Percentiles rank a stretch among this genome's conserved stretches.
These are phyloP conservation scores for Cystoisospora suis DNA, from an alignment of 169 alveolate species.

Conservation along the genomic window DNA sequence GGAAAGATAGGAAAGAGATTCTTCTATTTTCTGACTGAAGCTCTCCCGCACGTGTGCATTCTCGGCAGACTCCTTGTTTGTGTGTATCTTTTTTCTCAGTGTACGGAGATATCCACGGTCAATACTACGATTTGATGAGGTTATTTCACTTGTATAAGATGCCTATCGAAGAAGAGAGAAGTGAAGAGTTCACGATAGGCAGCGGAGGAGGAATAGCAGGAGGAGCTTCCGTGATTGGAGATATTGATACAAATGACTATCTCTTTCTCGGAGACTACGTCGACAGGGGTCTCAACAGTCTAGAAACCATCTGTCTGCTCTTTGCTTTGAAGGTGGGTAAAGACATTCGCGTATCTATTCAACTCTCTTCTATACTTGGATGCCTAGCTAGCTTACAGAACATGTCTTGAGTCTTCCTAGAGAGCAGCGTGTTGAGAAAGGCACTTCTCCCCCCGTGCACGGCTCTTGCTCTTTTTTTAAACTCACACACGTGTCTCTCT, in stretches of 20 bases:
- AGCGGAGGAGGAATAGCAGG: not conserved
- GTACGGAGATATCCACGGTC: slow-evolving; percentile 99
- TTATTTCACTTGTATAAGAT: slow-evolving; percentile 88
- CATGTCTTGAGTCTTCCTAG: too few relatives aligned
- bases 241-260: slow-evolving; percentile 96
- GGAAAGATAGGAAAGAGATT: too few relatives aligned
- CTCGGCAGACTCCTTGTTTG: too few relatives aligned
- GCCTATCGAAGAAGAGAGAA: slow-evolving; percentile 86
- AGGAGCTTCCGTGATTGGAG: slow-evolving; percentile 80
- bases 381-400: too few relatives aligned
- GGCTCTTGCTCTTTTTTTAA: not conserved
- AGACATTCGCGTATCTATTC: too few relatives aligned
- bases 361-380: too few relatives aligned
- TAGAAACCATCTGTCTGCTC: slow-evolving; percentile 95
- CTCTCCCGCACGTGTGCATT: too few relatives aligned
- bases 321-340: slow-evolving; percentile 90
- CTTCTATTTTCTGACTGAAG: too few relatives aligned
- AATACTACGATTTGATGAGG: slow-evolving; percentile 97
- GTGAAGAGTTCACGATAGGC: slow-evolving; percentile 32
- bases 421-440: too few relatives aligned
- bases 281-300: slow-evolving; percentile 96
- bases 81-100: too few relatives aligned
- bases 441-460: not conserved
- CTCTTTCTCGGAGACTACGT: slow-evolving; percentile 98
- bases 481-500: not conserved